These are phyloP conservation scores for Creolimax fragrantissima DNA, from an alignment of 78 protist genomes.

Conservation along the genomic window DNA sequence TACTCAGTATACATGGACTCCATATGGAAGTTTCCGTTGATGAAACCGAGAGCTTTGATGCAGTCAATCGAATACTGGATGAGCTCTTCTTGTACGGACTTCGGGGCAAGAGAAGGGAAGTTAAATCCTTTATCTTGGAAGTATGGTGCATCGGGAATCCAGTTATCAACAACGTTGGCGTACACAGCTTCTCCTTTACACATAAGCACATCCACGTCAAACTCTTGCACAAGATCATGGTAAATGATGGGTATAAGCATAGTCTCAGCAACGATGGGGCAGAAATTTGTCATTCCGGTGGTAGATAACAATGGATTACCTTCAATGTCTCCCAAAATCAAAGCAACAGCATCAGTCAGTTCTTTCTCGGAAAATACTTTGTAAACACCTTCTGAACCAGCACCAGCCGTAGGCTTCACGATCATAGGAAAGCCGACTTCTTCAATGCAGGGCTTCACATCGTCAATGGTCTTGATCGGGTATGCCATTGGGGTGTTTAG, in stretches of 20 bases:
- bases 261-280: background rate
- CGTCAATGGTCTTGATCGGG: background rate
- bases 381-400: slow-evolving; percentile 18
- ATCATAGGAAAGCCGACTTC: background rate
- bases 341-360: background rate
- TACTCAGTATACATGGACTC: background rate
- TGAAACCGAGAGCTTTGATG: slow-evolving; percentile 21
- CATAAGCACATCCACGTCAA: background rate
- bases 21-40: slow-evolving; percentile 8
- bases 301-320: background rate
- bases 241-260: background rate
- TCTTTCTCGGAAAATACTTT: background rate
- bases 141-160: background rate
- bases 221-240: background rate
- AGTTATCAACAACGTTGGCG: background rate
- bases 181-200: background rate
- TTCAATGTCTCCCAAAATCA: background rate
- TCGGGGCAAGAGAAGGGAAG: background rate
- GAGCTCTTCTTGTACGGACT: background rate
- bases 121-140: slow-evolving; percentile 2
- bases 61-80: slow-evolving; percentile 8
- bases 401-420: slow-evolving; percentile 3
- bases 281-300: background rate
- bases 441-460: background rate
- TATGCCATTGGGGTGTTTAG: background rate